phyloP scores from a whole-genome alignment of 1,284 basidiomycete genomes.

The Exobasidium rhododendri region DNA sequence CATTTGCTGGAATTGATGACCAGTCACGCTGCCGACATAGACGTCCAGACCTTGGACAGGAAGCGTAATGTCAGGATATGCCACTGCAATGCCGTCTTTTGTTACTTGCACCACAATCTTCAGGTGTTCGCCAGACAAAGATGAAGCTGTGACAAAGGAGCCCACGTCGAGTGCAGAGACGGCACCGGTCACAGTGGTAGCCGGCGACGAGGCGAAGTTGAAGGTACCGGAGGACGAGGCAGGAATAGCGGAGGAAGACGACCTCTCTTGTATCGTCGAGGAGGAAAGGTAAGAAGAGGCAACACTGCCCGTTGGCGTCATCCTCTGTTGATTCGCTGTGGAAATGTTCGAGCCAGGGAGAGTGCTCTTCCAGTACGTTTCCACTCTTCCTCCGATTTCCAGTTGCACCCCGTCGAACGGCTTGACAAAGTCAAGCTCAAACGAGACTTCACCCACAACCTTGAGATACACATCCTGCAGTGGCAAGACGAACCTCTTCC shows the following conservation, averaged over 20 bases:
- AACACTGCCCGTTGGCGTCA: conserved; percentile 32
- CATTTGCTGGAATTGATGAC: conserved; percentile 72
- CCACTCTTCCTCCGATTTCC: conserved; percentile 81
- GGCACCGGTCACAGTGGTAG: conserved; percentile 4
- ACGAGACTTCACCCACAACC: conserved; percentile 89
- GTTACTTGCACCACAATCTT: conserved; percentile 87
- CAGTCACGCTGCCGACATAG: conserved; percentile 76
- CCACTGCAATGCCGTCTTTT: conserved; percentile 79
- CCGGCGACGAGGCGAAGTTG: not conserved
- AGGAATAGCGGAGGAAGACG: conserved; percentile 3
- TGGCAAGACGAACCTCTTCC: conserved; percentile 59
- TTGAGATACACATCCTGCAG: conserved; percentile 89
- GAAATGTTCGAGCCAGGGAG: conserved; percentile 28
- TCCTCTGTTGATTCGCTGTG: conserved; percentile 26
- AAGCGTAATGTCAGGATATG: conserved; percentile 69
- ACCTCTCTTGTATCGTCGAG: conserved; percentile 1
- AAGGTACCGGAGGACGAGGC: conserved; percentile 13
- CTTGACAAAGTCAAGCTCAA: conserved; percentile 81
- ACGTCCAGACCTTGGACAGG: conserved; percentile 72
- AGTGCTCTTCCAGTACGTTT: conserved; percentile 55
- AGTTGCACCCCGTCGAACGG: conserved; percentile 90
- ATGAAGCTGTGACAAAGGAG: conserved; percentile 73
- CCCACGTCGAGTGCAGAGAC: conserved; percentile 19
- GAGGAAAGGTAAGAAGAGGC: conserved; percentile 1
- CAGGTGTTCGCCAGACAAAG: conserved; percentile 80